Conservation (phyloP, 73 alveolate species). For the Paramecium sexaurelia region DNA sequence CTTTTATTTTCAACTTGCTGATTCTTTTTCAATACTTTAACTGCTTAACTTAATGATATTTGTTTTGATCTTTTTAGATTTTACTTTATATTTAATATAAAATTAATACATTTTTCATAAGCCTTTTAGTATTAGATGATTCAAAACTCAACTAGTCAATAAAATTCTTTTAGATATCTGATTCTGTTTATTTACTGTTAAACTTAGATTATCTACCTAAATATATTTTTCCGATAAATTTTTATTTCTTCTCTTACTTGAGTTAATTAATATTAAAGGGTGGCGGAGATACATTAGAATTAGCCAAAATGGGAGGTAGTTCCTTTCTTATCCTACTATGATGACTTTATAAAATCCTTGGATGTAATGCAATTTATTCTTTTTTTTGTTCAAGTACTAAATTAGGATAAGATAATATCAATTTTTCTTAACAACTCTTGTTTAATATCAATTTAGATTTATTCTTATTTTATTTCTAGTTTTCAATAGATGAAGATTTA, state of each 20-base stretch:
- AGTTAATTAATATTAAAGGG: background rate
- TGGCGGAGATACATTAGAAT: background rate
- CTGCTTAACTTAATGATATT: background rate
- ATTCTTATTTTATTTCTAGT: background rate
- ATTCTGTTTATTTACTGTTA: background rate
- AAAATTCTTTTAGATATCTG: background rate
- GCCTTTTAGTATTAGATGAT: background rate
- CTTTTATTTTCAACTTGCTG: background rate
- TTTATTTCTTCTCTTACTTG: background rate
- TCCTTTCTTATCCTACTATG: background rate
- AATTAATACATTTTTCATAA: background rate
- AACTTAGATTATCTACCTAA: background rate
- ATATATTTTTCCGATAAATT: background rate
- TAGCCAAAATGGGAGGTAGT: background rate
- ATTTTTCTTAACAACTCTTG: background rate
- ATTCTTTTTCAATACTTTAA: background rate
- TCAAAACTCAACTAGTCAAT: background rate
- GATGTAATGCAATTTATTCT: background rate
- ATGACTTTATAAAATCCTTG: background rate
- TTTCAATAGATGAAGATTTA: background rate
- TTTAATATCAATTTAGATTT: background rate
- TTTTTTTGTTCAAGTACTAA: background rate
- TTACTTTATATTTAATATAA: background rate
- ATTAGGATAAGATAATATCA: background rate
- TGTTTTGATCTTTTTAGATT: background rate